A percentile compares a stretch with the other conserved stretches of the same genome.
phyloP scores from a whole-genome alignment of 2,329 filamentous ascomycete species.

The Phoma herbarum region DNA sequence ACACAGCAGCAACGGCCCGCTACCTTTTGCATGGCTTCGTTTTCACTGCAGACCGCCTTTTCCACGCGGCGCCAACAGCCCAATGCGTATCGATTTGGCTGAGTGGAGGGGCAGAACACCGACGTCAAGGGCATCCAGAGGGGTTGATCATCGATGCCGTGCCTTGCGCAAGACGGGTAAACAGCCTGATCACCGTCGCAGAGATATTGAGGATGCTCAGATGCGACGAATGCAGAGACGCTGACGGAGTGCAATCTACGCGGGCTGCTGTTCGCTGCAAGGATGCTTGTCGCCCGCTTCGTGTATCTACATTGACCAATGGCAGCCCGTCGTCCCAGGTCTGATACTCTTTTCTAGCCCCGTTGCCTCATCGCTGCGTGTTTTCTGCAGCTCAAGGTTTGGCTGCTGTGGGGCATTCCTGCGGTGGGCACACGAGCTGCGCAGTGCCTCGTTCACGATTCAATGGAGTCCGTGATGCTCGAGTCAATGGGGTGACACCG shows the following conservation, averaged over 20 bases:
- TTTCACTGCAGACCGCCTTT: slow-evolving; percentile 50
- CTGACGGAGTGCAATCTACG: slow-evolving; percentile 29
- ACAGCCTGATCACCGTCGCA: slow-evolving; percentile 11
- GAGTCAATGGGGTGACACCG: slow-evolving; percentile 12
- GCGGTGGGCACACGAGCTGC: slow-evolving; percentile 38
- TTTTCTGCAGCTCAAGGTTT: slow-evolving; percentile 38
- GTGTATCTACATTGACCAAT: slow-evolving; percentile 43
- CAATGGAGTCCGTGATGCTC: slow-evolving; percentile 8
- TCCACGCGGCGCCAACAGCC: slow-evolving; percentile 35
- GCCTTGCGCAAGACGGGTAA: slow-evolving; percentile 15
- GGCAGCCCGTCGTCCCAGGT: slow-evolving; percentile 21
- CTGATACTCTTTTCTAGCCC: slow-evolving; percentile 36
- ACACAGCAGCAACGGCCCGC: slow-evolving; percentile 35
- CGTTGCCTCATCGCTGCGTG: slow-evolving; percentile 43
- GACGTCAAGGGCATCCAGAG: slow-evolving; percentile 38
- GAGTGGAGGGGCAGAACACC: slow-evolving; percentile 37
- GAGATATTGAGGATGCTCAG: slow-evolving; percentile 27
- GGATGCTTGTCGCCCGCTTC: slow-evolving; percentile 31
- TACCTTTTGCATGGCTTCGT: slow-evolving; percentile 39
- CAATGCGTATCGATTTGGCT: slow-evolving; percentile 43
- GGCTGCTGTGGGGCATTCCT: slow-evolving; percentile 44
- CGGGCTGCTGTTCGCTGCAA: slow-evolving; percentile 38
- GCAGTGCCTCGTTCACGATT: slow-evolving; percentile 17
- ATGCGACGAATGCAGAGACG: slow-evolving; percentile 30
- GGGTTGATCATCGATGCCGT: slow-evolving; percentile 28